A percentile compares a stretch with the other conserved stretches of the same genome.
phyloP scores from a whole-genome alignment of 768 basidiomycete species.

The Gymnopilus junonius region DNA sequence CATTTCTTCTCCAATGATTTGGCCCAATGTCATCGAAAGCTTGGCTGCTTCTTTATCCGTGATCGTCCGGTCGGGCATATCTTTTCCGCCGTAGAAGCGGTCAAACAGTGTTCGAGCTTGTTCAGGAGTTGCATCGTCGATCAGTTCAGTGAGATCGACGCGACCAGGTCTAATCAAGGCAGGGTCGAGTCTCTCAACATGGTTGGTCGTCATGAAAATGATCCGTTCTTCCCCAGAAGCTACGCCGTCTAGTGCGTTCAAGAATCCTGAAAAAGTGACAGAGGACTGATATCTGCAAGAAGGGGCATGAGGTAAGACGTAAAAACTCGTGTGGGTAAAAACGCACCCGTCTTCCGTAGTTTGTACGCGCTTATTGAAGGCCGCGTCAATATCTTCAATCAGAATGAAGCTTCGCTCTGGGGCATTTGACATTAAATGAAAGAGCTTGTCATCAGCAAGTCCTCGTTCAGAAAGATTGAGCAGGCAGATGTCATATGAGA shows the following conservation, averaged over 20 bases:
- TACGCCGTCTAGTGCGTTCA: slow-evolving; percentile 97
- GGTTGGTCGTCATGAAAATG: slow-evolving; percentile 99
- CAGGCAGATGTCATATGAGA: slow-evolving; percentile 95
- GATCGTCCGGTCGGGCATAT: slow-evolving; percentile 27
- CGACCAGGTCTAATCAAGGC: slow-evolving; percentile 96
- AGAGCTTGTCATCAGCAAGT: slow-evolving; percentile 94
- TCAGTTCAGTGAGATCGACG: slow-evolving; percentile 82
- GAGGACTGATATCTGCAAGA: slow-evolving; percentile 83
- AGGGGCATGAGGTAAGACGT: slow-evolving; percentile 17
- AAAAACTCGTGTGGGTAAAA: neutral
- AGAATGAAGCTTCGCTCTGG: slow-evolving; percentile 94
- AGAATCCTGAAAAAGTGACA: slow-evolving; percentile 96
- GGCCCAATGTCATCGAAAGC: slow-evolving; percentile 57
- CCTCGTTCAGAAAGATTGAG: slow-evolving; percentile 96
- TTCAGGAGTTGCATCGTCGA: slow-evolving; percentile 84
- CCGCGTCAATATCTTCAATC: slow-evolving; percentile 97
- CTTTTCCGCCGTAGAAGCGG: slow-evolving; percentile 75
- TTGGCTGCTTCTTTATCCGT: slow-evolving; percentile 39
- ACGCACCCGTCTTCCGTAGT: slow-evolving; percentile 90
- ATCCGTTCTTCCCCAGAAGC: slow-evolving; percentile 98
- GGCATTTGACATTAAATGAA: slow-evolving; percentile 89
- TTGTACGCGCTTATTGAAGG: slow-evolving; percentile 92
- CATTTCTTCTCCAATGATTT: slow-evolving; percentile 58
- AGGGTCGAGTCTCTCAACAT: slow-evolving; percentile 85
- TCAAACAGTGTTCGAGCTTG: slow-evolving; percentile 83